phyloP scores from a whole-genome alignment of 257 asterid genomes.

The Jasminum sambac region DNA sequence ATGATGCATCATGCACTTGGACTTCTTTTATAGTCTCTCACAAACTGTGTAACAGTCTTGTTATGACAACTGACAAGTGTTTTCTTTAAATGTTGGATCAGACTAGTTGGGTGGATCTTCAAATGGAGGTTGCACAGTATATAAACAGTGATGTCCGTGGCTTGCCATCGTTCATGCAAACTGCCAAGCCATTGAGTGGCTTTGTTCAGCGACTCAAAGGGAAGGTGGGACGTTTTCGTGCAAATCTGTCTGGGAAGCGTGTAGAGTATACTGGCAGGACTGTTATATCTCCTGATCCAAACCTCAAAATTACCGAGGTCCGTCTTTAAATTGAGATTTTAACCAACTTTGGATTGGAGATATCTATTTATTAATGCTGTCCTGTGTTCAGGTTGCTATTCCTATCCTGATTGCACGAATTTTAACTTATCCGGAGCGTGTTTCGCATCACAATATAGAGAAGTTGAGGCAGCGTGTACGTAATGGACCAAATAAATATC shows the following conservation, averaged over 20 bases:
- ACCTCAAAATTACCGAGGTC: constrained; percentile 87
- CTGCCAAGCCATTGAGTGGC: constrained; percentile 67
- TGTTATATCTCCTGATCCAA: constrained; percentile 96
- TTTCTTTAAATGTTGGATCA: constrained; percentile 29
- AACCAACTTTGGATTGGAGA: constrained; percentile 7
- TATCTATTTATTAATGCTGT: constrained; percentile 9
- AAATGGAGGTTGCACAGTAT: constrained; percentile 82
- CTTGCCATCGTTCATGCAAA: constrained; percentile 31
- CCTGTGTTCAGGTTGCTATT: constrained; percentile 67
- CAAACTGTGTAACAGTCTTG: constrained; percentile 2
- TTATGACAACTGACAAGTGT: constrained; percentile 25
- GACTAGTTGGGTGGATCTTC: constrained; percentile 70
- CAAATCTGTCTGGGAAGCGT: constrained; percentile 93
- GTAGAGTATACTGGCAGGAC: constrained; percentile 96
- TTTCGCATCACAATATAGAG: constrained; percentile 89
- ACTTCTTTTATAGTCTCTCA: constrained; percentile 18
- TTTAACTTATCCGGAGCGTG: constrained; percentile 90
- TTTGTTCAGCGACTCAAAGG: constrained; percentile 96
- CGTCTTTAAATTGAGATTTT: constrained; percentile 19
- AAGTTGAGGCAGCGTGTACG: constrained; percentile 89
- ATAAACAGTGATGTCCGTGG: constrained; percentile 83
- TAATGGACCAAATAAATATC: constrained; percentile 89
- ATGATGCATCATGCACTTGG: constrained; percentile 2
- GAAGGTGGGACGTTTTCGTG: constrained; percentile 91
- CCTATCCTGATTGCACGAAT: constrained; percentile 86